Conservation (phyloP, 2,329 filamentous ascomycete genomes). For the Fonsecaea pugnacius region DNA sequence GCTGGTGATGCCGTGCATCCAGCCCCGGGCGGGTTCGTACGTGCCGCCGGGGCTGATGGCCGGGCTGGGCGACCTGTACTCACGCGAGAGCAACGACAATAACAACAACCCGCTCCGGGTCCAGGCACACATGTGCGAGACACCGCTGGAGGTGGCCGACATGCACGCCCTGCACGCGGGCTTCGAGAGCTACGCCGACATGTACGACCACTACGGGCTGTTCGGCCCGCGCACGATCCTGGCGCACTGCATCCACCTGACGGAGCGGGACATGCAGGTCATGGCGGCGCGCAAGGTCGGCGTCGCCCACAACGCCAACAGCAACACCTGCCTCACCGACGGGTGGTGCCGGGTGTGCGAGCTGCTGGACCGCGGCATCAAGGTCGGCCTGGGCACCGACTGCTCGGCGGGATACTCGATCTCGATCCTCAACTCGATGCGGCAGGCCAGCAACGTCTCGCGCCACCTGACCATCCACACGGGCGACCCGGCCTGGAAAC, state of each 20-base stretch:
- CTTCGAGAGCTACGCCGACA: conserved; percentile 60
- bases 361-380: conserved; percentile 59
- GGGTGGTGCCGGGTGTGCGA: conserved; percentile 47
- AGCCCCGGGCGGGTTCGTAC: conserved; percentile 62
- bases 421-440: conserved; percentile 62
- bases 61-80: conserved; percentile 59
- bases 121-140: conserved; percentile 69
- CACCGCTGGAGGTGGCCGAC: conserved; percentile 59
- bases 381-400: conserved; percentile 66
- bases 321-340: conserved; percentile 52
- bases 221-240: conserved; percentile 60
- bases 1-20: conserved; percentile 56
- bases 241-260: conserved; percentile 67
- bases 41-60: conserved; percentile 58
- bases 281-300: conserved; percentile 56
- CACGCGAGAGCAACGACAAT: conserved; percentile 22
- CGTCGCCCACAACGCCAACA: conserved; percentile 66
- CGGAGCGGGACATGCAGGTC: conserved; percentile 52
- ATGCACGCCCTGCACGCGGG: conserved; percentile 59
- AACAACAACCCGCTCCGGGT: conserved; percentile 55
- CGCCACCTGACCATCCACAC: conserved; percentile 19
- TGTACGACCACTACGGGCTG: conserved; percentile 61
- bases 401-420: conserved; percentile 63
- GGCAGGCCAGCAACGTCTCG: conserved; percentile 57
- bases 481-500: conserved; percentile 19